These are phyloP conservation scores for Hymenoscyphus repandus DNA, from an alignment of 2,329 filamentous ascomycete genomes.

Conservation along the genomic window DNA sequence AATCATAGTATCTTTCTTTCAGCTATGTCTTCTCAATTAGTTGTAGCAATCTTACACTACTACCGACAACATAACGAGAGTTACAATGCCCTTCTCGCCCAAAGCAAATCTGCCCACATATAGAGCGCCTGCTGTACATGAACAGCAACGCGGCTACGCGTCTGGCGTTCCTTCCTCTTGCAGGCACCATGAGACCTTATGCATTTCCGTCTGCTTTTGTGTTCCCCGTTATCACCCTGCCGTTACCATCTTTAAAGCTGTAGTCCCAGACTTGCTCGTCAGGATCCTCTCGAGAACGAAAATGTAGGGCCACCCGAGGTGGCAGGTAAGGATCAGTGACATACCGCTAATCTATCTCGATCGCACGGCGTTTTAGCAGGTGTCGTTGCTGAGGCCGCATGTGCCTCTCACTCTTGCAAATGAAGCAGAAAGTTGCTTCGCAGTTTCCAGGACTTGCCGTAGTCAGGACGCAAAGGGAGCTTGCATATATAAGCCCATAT, in stretches of 20 bases:
- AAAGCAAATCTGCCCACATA: too few relatives aligned
- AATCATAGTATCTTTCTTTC: too few relatives aligned
- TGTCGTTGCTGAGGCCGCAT: too few relatives aligned
- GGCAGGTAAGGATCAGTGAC: conserved; percentile 24
- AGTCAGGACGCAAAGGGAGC: conserved; percentile 14
- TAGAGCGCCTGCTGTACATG: too few relatives aligned
- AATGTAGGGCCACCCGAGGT: conserved; percentile 25
- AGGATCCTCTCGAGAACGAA: conserved; percentile 25
- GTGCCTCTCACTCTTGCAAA: background rate
- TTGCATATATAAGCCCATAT: background rate
- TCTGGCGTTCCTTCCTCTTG: too few relatives aligned
- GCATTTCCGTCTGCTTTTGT: conserved; percentile 13
- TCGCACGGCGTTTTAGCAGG: too few relatives aligned
- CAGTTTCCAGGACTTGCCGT: conserved; percentile 13
- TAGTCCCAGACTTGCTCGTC: conserved; percentile 27
- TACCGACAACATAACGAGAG: too few relatives aligned
- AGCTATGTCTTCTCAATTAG: too few relatives aligned
- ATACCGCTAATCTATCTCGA: too few relatives aligned
- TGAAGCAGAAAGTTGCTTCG: conserved; percentile 20
- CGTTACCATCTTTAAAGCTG: conserved; percentile 26
- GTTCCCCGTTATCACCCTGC: conserved; percentile 19
- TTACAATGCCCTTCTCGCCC: too few relatives aligned
- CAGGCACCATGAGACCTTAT: conserved; percentile 4
- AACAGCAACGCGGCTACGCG: too few relatives aligned
- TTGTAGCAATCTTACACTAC: too few relatives aligned